These are phyloP conservation scores for Backusella liffmaniae DNA, from an alignment of 192 early-diverging fungal genomes.

Conservation along the genomic window DNA sequence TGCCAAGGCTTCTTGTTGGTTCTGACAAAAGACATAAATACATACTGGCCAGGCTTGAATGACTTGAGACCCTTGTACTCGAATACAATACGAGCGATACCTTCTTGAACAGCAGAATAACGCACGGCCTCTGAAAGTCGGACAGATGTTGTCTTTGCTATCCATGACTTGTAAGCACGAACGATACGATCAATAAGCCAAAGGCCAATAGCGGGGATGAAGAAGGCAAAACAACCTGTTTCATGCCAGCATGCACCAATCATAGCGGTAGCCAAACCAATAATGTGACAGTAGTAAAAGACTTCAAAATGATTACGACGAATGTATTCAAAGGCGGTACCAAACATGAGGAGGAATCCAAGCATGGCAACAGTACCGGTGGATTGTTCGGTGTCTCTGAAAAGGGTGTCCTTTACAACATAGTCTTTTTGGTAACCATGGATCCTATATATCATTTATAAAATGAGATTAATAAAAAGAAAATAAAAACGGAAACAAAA, in stretches of 20 bases:
- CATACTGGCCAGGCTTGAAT: slow-evolving; percentile 44
- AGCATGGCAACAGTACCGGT: slow-evolving; percentile 26
- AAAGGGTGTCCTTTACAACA: slow-evolving; percentile 21
- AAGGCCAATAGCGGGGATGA: slow-evolving; percentile 21
- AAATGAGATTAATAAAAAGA: neutral
- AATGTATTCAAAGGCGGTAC: slow-evolving; percentile 29
- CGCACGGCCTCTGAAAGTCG: neutral
- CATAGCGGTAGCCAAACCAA: slow-evolving; percentile 33
- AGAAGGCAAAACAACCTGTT: slow-evolving; percentile 23
- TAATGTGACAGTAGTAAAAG: slow-evolving; percentile 42
- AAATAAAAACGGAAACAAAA: neutral
- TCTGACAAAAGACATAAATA: slow-evolving; percentile 37
- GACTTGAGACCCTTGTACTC: neutral
- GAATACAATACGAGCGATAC: slow-evolving; percentile 27
- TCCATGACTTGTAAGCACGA: slow-evolving; percentile 33
- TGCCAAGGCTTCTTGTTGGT: slow-evolving; percentile 14
- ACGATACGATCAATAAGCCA: slow-evolving; percentile 35
- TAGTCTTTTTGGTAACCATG: slow-evolving; percentile 1
- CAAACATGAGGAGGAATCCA: slow-evolving; percentile 27
- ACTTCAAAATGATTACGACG: slow-evolving; percentile 42
- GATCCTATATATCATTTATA: neutral
- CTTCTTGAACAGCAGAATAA: slow-evolving; percentile 18
- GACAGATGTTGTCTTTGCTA: neutral
- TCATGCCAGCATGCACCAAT: slow-evolving; percentile 34
- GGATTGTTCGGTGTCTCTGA: slow-evolving; percentile 24